phyloP scores from a whole-genome alignment of 805 yeast species.

The Zygotorulaspora chibaensis region DNA sequence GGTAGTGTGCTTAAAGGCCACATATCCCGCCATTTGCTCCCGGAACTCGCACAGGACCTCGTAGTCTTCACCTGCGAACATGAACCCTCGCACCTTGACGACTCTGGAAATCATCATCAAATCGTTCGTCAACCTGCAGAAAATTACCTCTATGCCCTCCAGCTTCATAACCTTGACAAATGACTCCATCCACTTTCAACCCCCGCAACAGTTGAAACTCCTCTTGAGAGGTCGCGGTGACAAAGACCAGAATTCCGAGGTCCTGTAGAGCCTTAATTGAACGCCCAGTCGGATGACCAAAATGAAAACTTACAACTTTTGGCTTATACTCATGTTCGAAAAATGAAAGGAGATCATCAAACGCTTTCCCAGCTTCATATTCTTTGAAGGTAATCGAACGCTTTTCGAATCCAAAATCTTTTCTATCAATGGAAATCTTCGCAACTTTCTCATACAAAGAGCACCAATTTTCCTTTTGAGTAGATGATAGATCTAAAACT shows the following conservation, averaged over 20 bases:
- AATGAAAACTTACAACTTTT: conserved; percentile 48
- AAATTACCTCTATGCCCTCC: conserved; percentile 62
- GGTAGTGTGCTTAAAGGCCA: neutral
- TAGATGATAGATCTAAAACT: conserved; percentile 12
- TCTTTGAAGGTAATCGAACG: conserved; percentile 18
- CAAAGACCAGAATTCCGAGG: conserved; percentile 41
- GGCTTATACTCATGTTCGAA: conserved; percentile 33
- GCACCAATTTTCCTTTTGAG: conserved; percentile 22
- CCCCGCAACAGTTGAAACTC: conserved; percentile 39
- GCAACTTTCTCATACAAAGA: conserved; percentile 14
- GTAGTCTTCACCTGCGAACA: neutral
- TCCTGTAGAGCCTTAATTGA: conserved; percentile 36
- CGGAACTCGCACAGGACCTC: neutral
- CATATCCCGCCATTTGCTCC: neutral
- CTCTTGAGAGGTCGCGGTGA: conserved; percentile 42
- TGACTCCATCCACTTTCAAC: conserved; percentile 44
- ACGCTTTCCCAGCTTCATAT: conserved; percentile 16
- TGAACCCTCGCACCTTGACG: neutral
- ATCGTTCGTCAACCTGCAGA: conserved; percentile 28
- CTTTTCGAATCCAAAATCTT: conserved; percentile 4
- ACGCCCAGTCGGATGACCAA: conserved; percentile 41
- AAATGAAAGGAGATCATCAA: conserved; percentile 8
- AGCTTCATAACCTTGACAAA: conserved; percentile 58
- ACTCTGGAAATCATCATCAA: conserved; percentile 14
- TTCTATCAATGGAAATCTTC: neutral